phyloP scores from a whole-genome alignment of 1,139 yeast genomes.

The Waltiozyma sp. region DNA sequence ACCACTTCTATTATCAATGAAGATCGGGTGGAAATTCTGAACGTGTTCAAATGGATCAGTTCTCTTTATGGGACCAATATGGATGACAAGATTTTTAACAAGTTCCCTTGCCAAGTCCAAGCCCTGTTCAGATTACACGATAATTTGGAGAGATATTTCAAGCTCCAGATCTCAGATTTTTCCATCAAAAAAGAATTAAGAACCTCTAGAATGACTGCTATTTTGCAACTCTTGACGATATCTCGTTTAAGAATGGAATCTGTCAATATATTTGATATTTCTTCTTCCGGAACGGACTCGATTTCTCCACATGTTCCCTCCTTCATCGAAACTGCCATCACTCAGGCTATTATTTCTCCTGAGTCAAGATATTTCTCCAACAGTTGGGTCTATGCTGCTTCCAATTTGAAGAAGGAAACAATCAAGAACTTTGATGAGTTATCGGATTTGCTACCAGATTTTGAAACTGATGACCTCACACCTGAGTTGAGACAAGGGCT shows the following conservation, averaged over 20 bases:
- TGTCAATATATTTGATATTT: conserved; percentile 37
- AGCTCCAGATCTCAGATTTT: conserved; percentile 56
- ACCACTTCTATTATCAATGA: conserved; percentile 30
- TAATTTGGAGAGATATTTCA: conserved; percentile 55
- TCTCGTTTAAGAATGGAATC: conserved; percentile 61
- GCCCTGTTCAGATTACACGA: conserved; percentile 57
- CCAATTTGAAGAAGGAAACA: conserved; percentile 23
- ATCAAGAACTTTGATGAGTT: conserved; percentile 15
- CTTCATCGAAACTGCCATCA: conserved; percentile 71
- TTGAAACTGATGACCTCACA: conserved; percentile 33
- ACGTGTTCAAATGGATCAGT: conserved; percentile 61
- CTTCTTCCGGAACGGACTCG: conserved; percentile 13
- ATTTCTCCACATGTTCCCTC: conserved; percentile 63
- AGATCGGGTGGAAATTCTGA: conserved; percentile 52
- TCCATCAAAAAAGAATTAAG: conserved; percentile 46
- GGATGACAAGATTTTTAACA: conserved; percentile 35
- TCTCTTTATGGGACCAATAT: conserved; percentile 34
- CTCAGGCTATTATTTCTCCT: conserved; percentile 68
- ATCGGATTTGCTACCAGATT: conserved; percentile 24
- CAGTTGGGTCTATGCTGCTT: conserved; percentile 54
- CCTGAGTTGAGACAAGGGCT: conserved; percentile 40
- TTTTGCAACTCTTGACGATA: conserved; percentile 57
- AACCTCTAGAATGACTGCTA: conserved; percentile 57
- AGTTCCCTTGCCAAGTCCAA: conserved; percentile 62
- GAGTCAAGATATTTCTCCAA: conserved; percentile 61